Conservation (phyloP, 352 stramenopile genomes). For the Phytophthora pluvialis region DNA sequence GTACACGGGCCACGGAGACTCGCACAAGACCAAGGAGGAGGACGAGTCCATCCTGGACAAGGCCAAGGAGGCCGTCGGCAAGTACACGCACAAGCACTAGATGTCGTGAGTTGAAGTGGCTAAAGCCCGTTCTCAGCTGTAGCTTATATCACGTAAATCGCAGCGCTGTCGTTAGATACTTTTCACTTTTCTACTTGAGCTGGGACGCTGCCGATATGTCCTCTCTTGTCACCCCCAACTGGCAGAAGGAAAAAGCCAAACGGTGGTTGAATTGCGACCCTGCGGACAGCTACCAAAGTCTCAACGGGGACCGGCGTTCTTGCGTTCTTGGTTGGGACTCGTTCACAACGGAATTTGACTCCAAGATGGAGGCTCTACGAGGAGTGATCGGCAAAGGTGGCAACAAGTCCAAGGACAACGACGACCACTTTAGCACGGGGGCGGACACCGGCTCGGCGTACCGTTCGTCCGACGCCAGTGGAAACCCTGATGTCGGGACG, state of each 20-base stretch:
- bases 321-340: background rate
- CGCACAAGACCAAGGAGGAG: constrained; percentile 24
- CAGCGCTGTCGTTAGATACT: background rate
- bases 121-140: background rate
- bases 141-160: background rate
- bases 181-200: no score
- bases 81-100: constrained; percentile 25
- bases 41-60: constrained; percentile 37
- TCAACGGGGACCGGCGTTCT: no score
- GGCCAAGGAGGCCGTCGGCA: constrained; percentile 25
- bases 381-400: constrained; percentile 21
- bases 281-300: background rate
- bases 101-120: background rate
- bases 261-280: background rate
- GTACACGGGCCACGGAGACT: constrained; percentile 28
- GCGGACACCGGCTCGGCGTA: constrained; percentile 13
- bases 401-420: constrained; percentile 14
- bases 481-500: constrained; percentile 20
- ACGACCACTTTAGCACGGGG: constrained; percentile 6
- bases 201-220: background rate
- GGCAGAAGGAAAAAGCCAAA: background rate
- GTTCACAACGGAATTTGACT: constrained; percentile 30
- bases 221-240: background rate
- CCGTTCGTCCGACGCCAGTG: constrained; percentile 28
- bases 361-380: constrained; percentile 27